Percentiles rank a stretch among this genome's conserved stretches.
Evolutionary conservation across 305 asterid species (phyloP).

Genomic region (Vinca major): DNA sequence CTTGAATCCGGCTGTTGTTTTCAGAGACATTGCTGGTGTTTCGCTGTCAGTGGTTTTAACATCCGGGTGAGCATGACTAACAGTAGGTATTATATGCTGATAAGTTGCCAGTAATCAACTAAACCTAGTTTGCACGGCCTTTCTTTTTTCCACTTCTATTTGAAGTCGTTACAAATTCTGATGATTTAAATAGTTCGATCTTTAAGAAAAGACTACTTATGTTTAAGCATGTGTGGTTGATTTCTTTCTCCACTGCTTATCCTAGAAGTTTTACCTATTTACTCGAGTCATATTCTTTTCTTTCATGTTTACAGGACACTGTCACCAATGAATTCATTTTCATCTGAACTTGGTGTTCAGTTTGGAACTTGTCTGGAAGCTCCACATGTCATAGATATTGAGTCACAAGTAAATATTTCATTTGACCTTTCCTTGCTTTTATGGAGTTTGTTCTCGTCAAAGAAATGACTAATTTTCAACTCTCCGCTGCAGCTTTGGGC

Average conservation of each 20-base stretch:
- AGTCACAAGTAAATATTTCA: conserved; percentile 56
- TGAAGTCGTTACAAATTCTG: background rate
- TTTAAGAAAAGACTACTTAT: background rate
- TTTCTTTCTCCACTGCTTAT: background rate
- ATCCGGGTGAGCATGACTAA: conserved; percentile 63
- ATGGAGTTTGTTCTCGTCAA: conserved; percentile 17
- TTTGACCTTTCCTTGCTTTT: conserved; percentile 13
- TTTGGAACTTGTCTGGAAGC: conserved; percentile 88
- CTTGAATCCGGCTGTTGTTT: conserved; percentile 91
- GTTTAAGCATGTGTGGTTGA: background rate
- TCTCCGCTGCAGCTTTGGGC: conserved; percentile 62
- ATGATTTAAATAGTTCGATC: background rate
- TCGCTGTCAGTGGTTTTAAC: conserved; percentile 86
- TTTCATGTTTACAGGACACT: conserved; percentile 52
- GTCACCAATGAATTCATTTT: conserved; percentile 83
- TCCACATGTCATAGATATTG: conserved; percentile 83
- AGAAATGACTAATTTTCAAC: conserved; percentile 19
- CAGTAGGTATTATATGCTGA: conserved; percentile 1
- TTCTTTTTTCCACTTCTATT: background rate
- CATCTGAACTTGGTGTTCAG: conserved; percentile 91
- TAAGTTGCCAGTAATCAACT: background rate
- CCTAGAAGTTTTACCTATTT: conserved; percentile 1
- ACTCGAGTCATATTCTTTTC: conserved; percentile 3
- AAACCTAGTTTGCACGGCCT: background rate
- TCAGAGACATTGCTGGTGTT: conserved; percentile 66